phyloP scores from a whole-genome alignment of 371 early-diverging fungal species.

The Apophysomyces trapeziformis region DNA sequence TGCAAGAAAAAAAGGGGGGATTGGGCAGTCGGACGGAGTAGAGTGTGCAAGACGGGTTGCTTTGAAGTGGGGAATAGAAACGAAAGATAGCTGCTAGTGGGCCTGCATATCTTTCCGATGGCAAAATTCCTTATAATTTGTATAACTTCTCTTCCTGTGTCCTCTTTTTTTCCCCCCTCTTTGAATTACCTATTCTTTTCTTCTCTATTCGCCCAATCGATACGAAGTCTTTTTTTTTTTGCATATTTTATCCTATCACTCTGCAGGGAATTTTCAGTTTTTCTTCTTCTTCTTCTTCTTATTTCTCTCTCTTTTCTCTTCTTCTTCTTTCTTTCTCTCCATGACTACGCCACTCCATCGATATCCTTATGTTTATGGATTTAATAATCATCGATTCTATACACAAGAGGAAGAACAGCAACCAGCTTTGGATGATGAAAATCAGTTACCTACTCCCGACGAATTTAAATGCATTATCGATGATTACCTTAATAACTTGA shows the following conservation, averaged over 20 bases:
- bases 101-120: not conserved
- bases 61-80: too few relatives aligned
- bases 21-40: not conserved
- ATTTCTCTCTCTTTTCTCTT: not conserved
- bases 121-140: conserved; percentile 3
- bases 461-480: conserved; percentile 48
- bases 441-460: conserved; percentile 40
- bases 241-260: not conserved
- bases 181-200: not conserved
- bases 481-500: conserved; percentile 58
- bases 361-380: not conserved
- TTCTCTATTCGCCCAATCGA: not conserved
- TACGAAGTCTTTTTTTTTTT: conserved; percentile 2
- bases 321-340: conserved; percentile 1
- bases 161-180: conserved; percentile 4
- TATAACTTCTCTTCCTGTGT: not conserved
- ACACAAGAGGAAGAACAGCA: conserved; percentile 12
- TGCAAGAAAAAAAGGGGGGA: conserved; percentile 3
- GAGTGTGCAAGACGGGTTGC: too few relatives aligned
- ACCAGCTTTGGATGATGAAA: conserved; percentile 33
- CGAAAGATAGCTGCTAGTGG: too few relatives aligned
- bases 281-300: not conserved
- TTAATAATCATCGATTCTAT: not conserved
- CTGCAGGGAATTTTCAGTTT: conserved; percentile 3
- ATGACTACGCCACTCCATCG: not conserved